Base-by-base conservation (phyloP, 257 asterid species). In the Prunella vulgaris region DNA sequence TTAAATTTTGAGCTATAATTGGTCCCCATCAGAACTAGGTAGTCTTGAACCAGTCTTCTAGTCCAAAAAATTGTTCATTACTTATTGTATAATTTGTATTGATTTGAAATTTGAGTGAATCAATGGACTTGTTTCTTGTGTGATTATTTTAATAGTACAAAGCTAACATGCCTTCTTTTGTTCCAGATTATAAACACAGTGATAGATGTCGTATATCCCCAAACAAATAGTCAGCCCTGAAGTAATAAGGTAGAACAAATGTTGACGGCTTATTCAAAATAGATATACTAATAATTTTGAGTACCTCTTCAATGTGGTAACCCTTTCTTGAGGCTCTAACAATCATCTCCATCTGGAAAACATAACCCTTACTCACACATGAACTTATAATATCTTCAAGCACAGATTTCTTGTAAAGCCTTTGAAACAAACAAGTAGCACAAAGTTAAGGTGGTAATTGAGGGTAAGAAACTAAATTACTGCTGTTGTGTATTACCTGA, bases 291-390 rank as follows among this genome's bases (percentile, higher is more conserved):
- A 37, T 28, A 62, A 30, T 28, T 44, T 48, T 69, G 63, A 60
- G 17, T 84, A 93, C 99, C 97, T 94, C 99, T 80, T 92, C 96
- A 74, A 94, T 87, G 66, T 48, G 85, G 80, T 87, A 91, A 69
- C 91, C 87, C 84, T 91, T 91, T 79, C 97, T 83, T 61, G 97
- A 84, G 65, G 99, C 99, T 74, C 97, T 79, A 64, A 94, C 97
- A 54, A 91, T 94, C 93, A 94, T 94, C 85, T 94, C 99, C 99
- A 94, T 94, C 85, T 94, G 97, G 84, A 94, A 94, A 77, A 94
- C 99, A 68, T 94, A 94, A 35, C 97, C 97, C 78, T 90, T 93
- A 81, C 99, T 88, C 40, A 93, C 99, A 74, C 95, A 88, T 18
- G 97, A 87, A 77, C 95, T 85, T 83, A 94, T 94, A 42, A 94